Base-by-base conservation (phyloP, 192 early-diverging fungal genomes). In the Backusella psychrophila region DNA sequence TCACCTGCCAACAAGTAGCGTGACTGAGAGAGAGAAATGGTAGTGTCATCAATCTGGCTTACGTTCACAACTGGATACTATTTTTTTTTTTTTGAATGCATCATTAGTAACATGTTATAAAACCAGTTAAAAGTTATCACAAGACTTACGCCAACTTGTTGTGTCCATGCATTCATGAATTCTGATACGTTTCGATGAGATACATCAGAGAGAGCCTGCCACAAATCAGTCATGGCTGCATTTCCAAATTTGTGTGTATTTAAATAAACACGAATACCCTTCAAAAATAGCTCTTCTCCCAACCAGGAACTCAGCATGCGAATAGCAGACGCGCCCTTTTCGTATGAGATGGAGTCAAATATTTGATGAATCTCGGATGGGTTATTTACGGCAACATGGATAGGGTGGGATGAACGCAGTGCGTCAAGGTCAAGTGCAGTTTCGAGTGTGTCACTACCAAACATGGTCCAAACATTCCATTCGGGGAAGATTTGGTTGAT, bases 121-220 rank as follows among this genome's bases (percentile, higher is more conserved):
- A 12, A 26, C 15, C 2, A 59, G 26, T 5, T 23, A 21, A 59
- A 23, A 26, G 26, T 3, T 9, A 23, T 59, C 21, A 34, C 12
- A 56, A 33, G 19, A 78, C 83, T 81, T 80, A 89, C 88, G 14
- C 97, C 97, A 33, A 91, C 87, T 78, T 93, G 86, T 56, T 85
- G 85, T 63, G 94, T 97, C 97, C 97, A 99, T 15, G 87, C 70
- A n/a, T 92, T 86, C 96, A 97, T 96, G 52, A 99, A 92, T 69
- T 84, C 69, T 8, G 85, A 87, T 26, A 96, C 93, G 82, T 99
- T 90, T 36, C 86, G 78, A 36, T 94, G 94, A 52, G 93, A 93
- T 1, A 89, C 88, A 53, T 89, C 92, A 71, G 87, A 82, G 42
- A 96, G 85, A 3, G 93, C 93, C 26, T 77, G 78, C 97, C 97